Evolutionary conservation across 2,329 filamentous ascomycete genomes (phyloP).

Genomic region (Myriosclerotinia curreyana): DNA sequence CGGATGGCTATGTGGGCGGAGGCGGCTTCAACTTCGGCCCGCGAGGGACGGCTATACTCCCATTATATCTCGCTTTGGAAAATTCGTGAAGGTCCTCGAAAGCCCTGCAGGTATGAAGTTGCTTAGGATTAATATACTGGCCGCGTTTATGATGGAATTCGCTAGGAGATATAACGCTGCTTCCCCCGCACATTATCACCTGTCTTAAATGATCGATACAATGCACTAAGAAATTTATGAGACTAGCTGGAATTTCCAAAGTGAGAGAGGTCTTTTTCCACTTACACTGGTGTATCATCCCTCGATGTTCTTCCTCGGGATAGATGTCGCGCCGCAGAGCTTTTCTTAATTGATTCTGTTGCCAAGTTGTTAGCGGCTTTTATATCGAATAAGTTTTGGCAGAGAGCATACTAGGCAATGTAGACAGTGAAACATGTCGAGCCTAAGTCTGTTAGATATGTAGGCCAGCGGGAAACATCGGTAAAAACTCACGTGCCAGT

Average conservation of each 20-base stretch:
- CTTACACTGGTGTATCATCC: slow-evolving; percentile 1
- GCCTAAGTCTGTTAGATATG: background rate
- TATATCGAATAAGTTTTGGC: background rate
- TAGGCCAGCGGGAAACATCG: background rate
- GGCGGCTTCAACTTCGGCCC: background rate
- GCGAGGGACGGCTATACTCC: background rate
- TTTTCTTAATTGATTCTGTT: background rate
- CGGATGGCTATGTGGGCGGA: background rate
- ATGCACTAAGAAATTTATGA: background rate
- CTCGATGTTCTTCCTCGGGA: background rate
- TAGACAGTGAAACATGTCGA: background rate
- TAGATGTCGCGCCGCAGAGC: background rate
- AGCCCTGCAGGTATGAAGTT: background rate
- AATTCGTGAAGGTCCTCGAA: background rate
- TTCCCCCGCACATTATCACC: background rate
- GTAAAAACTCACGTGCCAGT: background rate
- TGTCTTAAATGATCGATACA: slow-evolving; percentile 2
- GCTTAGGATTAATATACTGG: slow-evolving; percentile 1
- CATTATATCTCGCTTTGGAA: background rate
- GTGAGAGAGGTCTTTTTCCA: background rate
- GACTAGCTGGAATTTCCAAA: background rate
- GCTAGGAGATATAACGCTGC: background rate
- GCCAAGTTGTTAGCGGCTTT: background rate
- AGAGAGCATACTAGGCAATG: background rate
- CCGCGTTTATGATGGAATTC: background rate